Conservation (phyloP, 208 protist species). For the Crithidia expoeki region DNA sequence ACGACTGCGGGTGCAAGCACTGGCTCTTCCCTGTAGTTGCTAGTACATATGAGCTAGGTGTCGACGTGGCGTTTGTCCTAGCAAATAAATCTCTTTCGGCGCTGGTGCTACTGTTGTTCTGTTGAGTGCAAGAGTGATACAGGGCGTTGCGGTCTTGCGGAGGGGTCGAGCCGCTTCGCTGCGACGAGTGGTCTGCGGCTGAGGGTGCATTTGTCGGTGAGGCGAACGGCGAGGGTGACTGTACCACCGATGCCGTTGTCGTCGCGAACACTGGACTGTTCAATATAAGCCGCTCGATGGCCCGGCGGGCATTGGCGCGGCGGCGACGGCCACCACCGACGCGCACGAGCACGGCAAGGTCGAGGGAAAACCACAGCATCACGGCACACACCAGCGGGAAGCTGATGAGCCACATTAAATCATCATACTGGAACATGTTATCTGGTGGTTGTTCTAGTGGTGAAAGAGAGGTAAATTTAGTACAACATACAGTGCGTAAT, state of each 20-base stretch:
- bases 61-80: not conserved
- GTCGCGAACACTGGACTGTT: slow-evolving; percentile 17
- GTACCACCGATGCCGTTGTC: slow-evolving; percentile 17
- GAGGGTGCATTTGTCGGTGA: not conserved
- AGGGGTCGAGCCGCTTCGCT: too few species aligned
- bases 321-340: slow-evolving; percentile 53
- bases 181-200: not conserved
- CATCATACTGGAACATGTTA: slow-evolving; percentile 57
- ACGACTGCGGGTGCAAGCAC: slow-evolving; percentile 2
- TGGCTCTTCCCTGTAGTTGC: too few species aligned
- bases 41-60: not conserved
- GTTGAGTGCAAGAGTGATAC: not conserved
- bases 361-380: slow-evolving; percentile 65
- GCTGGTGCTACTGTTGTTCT: not conserved
- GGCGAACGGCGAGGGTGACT: slow-evolving; percentile 4
- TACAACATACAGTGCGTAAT: too few species aligned
- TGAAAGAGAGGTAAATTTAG: too few species aligned
- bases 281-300: slow-evolving; percentile 49
- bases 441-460: too few species aligned
- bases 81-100: not conserved
- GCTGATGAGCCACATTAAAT: slow-evolving; percentile 62
- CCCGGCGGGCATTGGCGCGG: slow-evolving; percentile 42
- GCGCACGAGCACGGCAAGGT: slow-evolving; percentile 66
- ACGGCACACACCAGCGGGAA: slow-evolving; percentile 61
- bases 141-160: not conserved